These are phyloP conservation scores for Gnetum montanum DNA, from an alignment of 75 land plant species.

Conservation along the genomic window DNA sequence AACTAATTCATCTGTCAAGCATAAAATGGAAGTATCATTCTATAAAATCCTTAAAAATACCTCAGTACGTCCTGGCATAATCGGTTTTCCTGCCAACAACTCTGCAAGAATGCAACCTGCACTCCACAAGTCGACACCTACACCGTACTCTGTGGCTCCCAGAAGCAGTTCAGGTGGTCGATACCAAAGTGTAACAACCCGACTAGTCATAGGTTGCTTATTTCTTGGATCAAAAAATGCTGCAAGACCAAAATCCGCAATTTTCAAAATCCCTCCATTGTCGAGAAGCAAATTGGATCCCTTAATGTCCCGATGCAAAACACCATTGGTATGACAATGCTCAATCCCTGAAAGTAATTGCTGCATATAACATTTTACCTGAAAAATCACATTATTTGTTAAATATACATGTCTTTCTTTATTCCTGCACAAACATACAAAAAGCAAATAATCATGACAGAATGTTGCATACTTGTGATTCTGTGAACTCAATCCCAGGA, in stretches of 20 bases:
- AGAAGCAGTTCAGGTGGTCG: slow-evolving; percentile 82
- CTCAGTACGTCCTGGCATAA: slow-evolving; percentile 86
- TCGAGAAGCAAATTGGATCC: slow-evolving; percentile 69
- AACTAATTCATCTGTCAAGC: no score
- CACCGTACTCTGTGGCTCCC: slow-evolving; percentile 75
- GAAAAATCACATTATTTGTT: background rate
- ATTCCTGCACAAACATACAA: background rate
- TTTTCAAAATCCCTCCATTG: slow-evolving; percentile 60
- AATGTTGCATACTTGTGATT: slow-evolving; percentile 59
- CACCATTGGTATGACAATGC: slow-evolving; percentile 64
- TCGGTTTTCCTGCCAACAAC: slow-evolving; percentile 64
- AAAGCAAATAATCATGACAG: no score
- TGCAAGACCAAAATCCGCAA: slow-evolving; percentile 85
- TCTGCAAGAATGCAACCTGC: slow-evolving; percentile 89
- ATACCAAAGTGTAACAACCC: slow-evolving; percentile 84
- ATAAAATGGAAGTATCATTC: no score
- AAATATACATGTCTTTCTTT: no score
- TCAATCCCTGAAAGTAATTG: slow-evolving; percentile 72
- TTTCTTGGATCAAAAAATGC: slow-evolving; percentile 50
- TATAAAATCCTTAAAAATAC: no score
- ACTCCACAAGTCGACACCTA: slow-evolving; percentile 84
- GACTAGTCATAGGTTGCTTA: slow-evolving; percentile 64
- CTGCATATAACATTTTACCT: slow-evolving; percentile 78
- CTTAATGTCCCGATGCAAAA: slow-evolving; percentile 79
- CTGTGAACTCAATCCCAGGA: slow-evolving; percentile 50